Base-by-base conservation (phyloP, 1,284 basidiomycete genomes). In the Sanghuangporus weigelae region DNA sequence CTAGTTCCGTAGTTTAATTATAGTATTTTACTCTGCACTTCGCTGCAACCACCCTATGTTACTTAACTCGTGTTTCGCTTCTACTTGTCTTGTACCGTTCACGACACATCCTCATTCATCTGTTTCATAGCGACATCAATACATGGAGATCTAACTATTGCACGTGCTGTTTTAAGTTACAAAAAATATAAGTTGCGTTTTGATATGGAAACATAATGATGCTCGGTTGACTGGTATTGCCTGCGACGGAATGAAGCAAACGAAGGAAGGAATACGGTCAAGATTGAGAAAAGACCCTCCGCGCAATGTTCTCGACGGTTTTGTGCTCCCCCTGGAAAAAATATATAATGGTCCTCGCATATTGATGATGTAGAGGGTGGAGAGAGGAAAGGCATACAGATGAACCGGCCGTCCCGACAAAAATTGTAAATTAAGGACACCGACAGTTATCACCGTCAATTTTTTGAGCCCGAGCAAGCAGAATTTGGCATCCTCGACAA, bases 121-220 rank as follows among this genome's bases (percentile, higher is more conserved):
- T 3, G 2, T 38, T n/a, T 19, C n/a, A 16, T 54, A 54, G 12
- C 53, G 10, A 54, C 53, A 36, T 7, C 31, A 19, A 54, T 54
- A 36, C 53, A 54, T 38, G 53, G 8, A 7, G 8, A 7, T 42
- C 16, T 53, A 31, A 42, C 44, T 19, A 46, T 46, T 46, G 49
- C 59, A 21, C 19, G 7, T 21, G 44, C 8, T n/a, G 49, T 6
- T 46, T 35, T 55, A 62, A 54, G 49, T 56, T 62, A 62, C 44
- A 62, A 56, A 42, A 42, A 10, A 62, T 48, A 38, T 50, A 59
- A 40, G 11, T 61, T n/a, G 60, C 10, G 50, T 61, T 59, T 61
- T 55, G 60, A 11, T 44, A 61, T 56, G 36, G 51, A 48, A 49
- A 46, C 31, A 54, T 59, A 23, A 36, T 48, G 10, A 6, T 53